Base-by-base conservation (phyloP, 768 basidiomycete genomes). In the Collybia mongolica region DNA sequence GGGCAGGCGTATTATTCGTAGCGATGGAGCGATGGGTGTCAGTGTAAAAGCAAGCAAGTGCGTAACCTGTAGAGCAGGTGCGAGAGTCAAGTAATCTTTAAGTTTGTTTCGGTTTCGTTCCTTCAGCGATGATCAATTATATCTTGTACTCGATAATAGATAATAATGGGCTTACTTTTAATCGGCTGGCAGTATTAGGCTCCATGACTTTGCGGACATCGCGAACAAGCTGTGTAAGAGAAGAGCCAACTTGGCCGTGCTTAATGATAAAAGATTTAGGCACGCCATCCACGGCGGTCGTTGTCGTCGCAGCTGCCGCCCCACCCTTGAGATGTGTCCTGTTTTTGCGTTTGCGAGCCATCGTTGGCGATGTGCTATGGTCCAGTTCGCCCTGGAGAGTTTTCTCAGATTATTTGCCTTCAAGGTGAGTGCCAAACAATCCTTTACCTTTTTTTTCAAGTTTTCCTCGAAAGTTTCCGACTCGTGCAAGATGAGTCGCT, bases 261-360 rank as follows among this genome's bases (percentile, higher is more conserved):
- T 95, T 96, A 65, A 99, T 90, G 52, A 99, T 90, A 62, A 99
- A 98, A 0, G 93, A 94, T 72, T 90, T 96, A 3, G 96, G 96
- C 0, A 70, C 70, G 51, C 67, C 72, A 1, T 69, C 62, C 19
- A 26, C 24, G n/a, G 52, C 51, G 22, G 64, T 26, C 7, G 62
- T 48, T 11, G 73, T 65, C 1, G 67, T 65, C 37, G 71, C 23
- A 9, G 22, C 7, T 3, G 23, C 2, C 23, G 22, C 17, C 24
- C 7, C 68, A 11, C 77, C 81, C 60, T 90, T 92, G 64, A 89
- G 72, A 71, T 93, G 90, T 0, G 90, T 93, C 56, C 89, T 79
- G 64, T 83, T 84, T 66, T 93, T 93, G 55, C 88, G 81, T 74
- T 74, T 77, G 47, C 83, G 85, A 17, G 74, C 87, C 90, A 93